Evolutionary conservation across 164 flowering plant genomes (phyloP).

Genomic region (Nymphaea thermarum): DNA sequence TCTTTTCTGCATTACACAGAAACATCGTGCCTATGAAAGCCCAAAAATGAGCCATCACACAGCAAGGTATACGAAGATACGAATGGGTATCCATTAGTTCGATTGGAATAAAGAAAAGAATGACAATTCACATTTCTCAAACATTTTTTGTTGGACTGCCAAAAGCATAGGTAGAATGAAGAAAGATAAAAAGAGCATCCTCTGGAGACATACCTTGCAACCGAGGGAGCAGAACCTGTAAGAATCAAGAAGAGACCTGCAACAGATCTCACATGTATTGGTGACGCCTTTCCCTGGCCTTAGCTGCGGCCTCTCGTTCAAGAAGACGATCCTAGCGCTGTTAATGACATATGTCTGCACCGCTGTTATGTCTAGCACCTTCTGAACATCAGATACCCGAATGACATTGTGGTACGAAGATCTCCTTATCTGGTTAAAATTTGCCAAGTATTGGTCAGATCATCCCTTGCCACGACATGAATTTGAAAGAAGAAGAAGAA

Average conservation of each 20-base stretch:
- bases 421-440: conserved; percentile 42
- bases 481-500: background rate
- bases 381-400: conserved; percentile 65
- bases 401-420: conserved; percentile 81
- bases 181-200: background rate
- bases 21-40: too few relatives aligned
- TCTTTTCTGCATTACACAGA: too few relatives aligned
- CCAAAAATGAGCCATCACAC: too few relatives aligned
- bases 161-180: too few relatives aligned
- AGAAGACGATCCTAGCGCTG: conserved; percentile 70
- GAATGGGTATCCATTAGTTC: too few relatives aligned
- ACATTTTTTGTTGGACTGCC: too few relatives aligned
- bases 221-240: conserved; percentile 74
- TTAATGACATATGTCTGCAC: conserved; percentile 74
- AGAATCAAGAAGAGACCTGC: conserved; percentile 60
- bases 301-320: conserved; percentile 66
- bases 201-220: conserved; percentile 41
- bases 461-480: background rate
- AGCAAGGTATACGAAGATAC: too few relatives aligned
- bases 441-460: background rate
- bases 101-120: too few relatives aligned
- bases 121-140: too few relatives aligned
- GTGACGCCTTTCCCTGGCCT: conserved; percentile 76
- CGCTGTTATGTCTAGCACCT: conserved; percentile 42
- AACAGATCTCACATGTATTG: conserved; percentile 63